Evolutionary conservation across 768 basidiomycete species (phyloP).

Genomic region (Phaeolepiota aurea): DNA sequence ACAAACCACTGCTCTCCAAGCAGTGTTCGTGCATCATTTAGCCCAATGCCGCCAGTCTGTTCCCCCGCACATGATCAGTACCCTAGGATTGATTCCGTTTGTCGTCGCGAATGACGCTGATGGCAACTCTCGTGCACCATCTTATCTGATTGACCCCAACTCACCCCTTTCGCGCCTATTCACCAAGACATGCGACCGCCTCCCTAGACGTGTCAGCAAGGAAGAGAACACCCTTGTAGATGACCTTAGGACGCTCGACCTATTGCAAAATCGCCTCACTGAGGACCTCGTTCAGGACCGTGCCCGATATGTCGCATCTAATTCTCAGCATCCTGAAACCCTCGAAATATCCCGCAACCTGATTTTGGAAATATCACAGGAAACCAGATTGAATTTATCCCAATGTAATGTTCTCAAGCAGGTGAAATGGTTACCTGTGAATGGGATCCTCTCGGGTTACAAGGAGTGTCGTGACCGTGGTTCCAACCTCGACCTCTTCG

Average conservation of each 20-base stretch:
- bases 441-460: background rate
- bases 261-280: slow-evolving; percentile 22
- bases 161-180: slow-evolving; percentile 22
- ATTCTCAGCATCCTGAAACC: background rate
- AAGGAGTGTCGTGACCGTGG: background rate
- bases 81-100: background rate
- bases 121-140: slow-evolving; percentile 10
- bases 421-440: background rate
- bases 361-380: background rate
- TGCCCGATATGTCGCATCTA: slow-evolving; percentile 21
- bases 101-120: background rate
- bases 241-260: slow-evolving; percentile 12
- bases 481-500: background rate
- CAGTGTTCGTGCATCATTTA: background rate
- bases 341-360: background rate
- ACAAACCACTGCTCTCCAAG: too few species aligned
- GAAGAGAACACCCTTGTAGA: slow-evolving; percentile 9
- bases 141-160: slow-evolving; percentile 20
- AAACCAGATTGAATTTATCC: background rate
- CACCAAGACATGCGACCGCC: slow-evolving; percentile 5
- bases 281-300: slow-evolving; percentile 24
- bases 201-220: slow-evolving; percentile 6
- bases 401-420: background rate
- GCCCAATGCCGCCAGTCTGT: background rate
- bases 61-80: background rate